Conservation (phyloP, 2,329 filamentous ascomycete genomes). For the Fusarium acutatum region DNA sequence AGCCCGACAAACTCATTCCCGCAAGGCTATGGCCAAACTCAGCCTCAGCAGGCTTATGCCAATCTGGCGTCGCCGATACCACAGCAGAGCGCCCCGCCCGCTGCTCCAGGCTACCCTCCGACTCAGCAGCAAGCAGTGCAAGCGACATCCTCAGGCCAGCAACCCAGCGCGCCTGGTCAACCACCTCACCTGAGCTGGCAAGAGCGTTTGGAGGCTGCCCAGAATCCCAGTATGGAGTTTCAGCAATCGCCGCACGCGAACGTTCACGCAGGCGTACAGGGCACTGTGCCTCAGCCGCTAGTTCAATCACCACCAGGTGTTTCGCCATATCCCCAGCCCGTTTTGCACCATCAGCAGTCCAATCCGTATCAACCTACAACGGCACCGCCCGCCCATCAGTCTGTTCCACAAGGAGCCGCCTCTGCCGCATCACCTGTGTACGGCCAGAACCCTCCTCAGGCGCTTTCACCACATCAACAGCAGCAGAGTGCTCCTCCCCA, state of each 20-base stretch:
- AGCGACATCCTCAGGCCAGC: not conserved
- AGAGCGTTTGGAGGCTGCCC: not conserved
- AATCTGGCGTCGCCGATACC: constrained; percentile 1
- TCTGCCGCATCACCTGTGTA: not conserved
- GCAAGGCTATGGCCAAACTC: not conserved
- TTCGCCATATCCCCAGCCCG: not conserved
- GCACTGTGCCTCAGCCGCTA: not conserved
- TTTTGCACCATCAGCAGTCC: not conserved
- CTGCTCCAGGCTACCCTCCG: not conserved
- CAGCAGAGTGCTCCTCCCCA: not conserved
- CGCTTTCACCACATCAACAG: not conserved
- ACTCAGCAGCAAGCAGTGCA: constrained; percentile 4
- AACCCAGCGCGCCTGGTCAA: not conserved
- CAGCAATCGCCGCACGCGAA: not conserved
- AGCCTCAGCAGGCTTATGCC: not conserved
- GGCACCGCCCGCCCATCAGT: not conserved
- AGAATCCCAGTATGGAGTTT: not conserved
- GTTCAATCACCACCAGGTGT: not conserved
- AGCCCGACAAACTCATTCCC: constrained; percentile 1
- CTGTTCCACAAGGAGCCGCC: not conserved
- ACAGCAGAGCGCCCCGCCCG: not conserved
- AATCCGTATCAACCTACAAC: not conserved
- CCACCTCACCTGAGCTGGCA: not conserved
- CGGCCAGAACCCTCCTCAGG: not conserved
- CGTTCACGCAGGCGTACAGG: not conserved